Conservation (phyloP, 2,329 filamentous ascomycete genomes). For the Claviceps quebecensis region DNA sequence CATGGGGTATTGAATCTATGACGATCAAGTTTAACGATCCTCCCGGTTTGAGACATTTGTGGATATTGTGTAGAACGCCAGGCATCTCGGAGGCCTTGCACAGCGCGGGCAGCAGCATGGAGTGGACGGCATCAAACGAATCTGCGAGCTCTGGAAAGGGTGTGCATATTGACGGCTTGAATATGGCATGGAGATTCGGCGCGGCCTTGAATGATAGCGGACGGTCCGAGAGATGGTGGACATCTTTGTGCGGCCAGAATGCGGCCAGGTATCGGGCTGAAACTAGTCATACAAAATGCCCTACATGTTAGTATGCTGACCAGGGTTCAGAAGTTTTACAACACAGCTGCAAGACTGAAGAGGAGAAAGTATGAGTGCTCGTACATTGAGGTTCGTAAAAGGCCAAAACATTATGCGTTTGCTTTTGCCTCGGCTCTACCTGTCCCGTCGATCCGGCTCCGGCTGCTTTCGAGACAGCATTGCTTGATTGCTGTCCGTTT, state of each 20-base stretch:
- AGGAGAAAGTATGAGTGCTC: background rate
- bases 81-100: slow-evolving; percentile 44
- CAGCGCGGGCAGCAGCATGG: slow-evolving; percentile 40
- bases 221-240: slow-evolving; percentile 3
- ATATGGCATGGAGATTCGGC: slow-evolving; percentile 1
- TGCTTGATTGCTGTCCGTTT: background rate
- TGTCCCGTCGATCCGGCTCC: background rate
- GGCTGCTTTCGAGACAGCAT: background rate
- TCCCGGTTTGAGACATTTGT: slow-evolving; percentile 38
- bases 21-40: slow-evolving; percentile 45
- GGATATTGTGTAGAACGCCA: slow-evolving; percentile 39
- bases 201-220: slow-evolving; percentile 3
- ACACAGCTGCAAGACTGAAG: background rate
- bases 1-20: slow-evolving; percentile 47
- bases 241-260: background rate
- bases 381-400: slow-evolving; percentile 38
- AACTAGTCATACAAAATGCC: background rate
- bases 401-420: slow-evolving; percentile 21
- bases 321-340: background rate
- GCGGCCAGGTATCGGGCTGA: background rate
- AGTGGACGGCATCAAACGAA: slow-evolving; percentile 35
- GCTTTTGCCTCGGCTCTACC: slow-evolving; percentile 12
- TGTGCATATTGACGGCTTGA: background rate
- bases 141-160: slow-evolving; percentile 22
- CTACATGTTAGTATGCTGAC: background rate